phyloP scores from a whole-genome alignment of 1,284 basidiomycete genomes.

The Bondarzewia mesenterica region DNA sequence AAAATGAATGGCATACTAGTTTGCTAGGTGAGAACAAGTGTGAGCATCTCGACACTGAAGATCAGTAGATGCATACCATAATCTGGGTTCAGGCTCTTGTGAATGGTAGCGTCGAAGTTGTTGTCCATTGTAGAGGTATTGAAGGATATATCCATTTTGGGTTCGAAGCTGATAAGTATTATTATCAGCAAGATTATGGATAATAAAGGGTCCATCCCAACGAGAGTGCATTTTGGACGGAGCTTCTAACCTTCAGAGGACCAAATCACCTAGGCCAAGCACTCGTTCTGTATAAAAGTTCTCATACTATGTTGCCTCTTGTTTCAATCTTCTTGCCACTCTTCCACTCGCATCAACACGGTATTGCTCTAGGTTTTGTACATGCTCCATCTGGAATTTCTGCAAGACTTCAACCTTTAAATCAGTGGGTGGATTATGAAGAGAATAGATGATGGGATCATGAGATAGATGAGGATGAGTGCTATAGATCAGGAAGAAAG shows the following conservation, averaged over 20 bases:
- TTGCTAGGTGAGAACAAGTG: background rate
- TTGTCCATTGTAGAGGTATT: constrained; percentile 3
- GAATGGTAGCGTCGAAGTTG: constrained; percentile 6
- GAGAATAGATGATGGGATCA: background rate
- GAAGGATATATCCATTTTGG: constrained; percentile 5
- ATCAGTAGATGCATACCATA: background rate
- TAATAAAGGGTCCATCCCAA: constrained; percentile 11
- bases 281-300: background rate
- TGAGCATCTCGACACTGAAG: background rate
- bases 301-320: background rate
- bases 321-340: background rate
- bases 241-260: background rate
- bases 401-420: constrained; percentile 2
- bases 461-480: background rate
- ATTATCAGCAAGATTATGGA: constrained; percentile 9
- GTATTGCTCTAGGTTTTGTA: constrained; percentile 3
- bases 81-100: background rate
- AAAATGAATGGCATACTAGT: background rate
- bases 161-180: constrained; percentile 11
- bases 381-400: constrained; percentile 2
- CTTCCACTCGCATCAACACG: background rate
- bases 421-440: constrained; percentile 1
- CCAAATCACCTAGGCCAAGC: background rate
- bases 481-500: background rate
- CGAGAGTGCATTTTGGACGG: constrained; percentile 9